Base-by-base conservation (phyloP, 2,329 filamentous ascomycete genomes). In the Diaporthe citrichinensis region DNA sequence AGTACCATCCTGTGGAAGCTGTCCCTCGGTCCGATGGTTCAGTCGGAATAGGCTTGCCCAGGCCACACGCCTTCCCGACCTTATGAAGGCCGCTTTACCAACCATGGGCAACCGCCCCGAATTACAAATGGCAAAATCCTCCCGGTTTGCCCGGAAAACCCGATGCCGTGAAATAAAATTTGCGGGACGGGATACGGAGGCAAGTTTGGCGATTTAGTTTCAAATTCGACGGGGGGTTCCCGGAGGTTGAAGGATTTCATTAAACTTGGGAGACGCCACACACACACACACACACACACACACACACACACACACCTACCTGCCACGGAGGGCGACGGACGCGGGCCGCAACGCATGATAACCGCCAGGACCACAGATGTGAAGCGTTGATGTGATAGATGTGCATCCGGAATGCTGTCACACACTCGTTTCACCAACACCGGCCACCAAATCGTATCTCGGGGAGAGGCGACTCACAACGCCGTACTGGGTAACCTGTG, bases 311-410 rank as follows among this genome's bases (percentile, higher is more conserved):
- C 41, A n/a, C n/a, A 34, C 39, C n/a, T n/a, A 31, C 44, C 9
- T 25, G 8, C 62, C 65, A 28, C 46, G 10, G 28, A 53, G 31
- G 31, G 46, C 31, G 8, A 46, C 23, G 31, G 62, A 51, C 23
- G 62, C 65, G 31, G 46, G 25, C 28, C 9, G 44, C 28, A n/a
- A 17, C n/a, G 65, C 65, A 69, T 69, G 14, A 55, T 55, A 15
- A 69, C 23, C 8, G 46, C 65, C 46, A 68, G 65, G 62, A 25
- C 46, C 34, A 17, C 46, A 31, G 65, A 41, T 55, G 65, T 68
- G 65, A 68, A 68, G n/a, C 65, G 49, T 20, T 15, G 65, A 39
- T 69, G 65, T 69, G 65, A 41, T 41, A 23, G 41, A 41, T 41
- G n/a, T 36, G 49, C 41, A 34, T 69, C 49, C 49, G 65, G 49